phyloP scores from a whole-genome alignment of 805 yeast species.

The Starmera caribaea region DNA sequence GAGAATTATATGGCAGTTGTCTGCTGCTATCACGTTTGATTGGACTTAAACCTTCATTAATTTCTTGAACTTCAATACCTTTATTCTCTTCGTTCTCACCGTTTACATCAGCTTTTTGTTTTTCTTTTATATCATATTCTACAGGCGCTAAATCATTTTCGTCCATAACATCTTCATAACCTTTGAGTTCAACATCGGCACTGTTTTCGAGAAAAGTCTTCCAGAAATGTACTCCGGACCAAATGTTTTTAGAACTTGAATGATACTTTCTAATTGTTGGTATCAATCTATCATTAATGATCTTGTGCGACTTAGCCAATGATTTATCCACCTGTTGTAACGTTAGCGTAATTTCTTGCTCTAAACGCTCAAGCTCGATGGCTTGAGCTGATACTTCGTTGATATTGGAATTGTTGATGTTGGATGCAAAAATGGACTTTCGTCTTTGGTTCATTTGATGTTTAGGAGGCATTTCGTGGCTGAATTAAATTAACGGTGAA shows the following conservation, averaged over 20 bases:
- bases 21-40: conserved; percentile 8
- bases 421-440: conserved; percentile 15
- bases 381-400: conserved; percentile 16
- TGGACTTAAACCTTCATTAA: conserved; percentile 19
- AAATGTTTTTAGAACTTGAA: conserved; percentile 44
- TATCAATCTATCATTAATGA: conserved; percentile 55
- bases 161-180: conserved; percentile 32
- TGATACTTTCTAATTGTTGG: conserved; percentile 61
- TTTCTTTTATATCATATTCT: neutral
- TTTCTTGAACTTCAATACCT: neutral
- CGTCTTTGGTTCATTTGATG: conserved; percentile 6
- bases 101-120: conserved; percentile 1
- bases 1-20: neutral
- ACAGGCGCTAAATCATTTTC: conserved; percentile 1
- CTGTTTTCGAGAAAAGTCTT: conserved; percentile 69
- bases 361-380: conserved; percentile 47
- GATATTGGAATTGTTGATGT: conserved; percentile 6
- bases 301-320: conserved; percentile 55
- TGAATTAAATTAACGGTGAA: too few relatives aligned
- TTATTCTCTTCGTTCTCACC: neutral
- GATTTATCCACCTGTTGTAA: conserved; percentile 75
- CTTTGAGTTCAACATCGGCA: conserved; percentile 53
- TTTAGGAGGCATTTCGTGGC: too few relatives aligned
- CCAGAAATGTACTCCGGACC: conserved; percentile 66
- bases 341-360: conserved; percentile 69